These are phyloP conservation scores for Boletus calvinii DNA, from an alignment of 1,284 basidiomycete genomes.

Conservation along the genomic window DNA sequence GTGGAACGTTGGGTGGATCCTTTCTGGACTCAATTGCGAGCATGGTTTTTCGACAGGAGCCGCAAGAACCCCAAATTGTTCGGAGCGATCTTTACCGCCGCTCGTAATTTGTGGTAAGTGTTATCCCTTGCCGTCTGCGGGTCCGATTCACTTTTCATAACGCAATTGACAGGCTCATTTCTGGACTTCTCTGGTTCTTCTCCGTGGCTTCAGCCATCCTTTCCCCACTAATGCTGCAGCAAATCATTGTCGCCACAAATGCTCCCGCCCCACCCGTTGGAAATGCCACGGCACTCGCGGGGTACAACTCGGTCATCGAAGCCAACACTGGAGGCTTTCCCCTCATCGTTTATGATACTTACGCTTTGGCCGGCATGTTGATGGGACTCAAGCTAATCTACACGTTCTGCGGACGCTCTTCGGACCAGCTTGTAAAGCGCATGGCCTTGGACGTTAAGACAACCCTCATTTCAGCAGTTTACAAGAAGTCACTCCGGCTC, in stretches of 20 bases:
- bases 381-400: slow-evolving; percentile 27
- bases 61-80: slow-evolving; percentile 21
- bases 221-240: slow-evolving; percentile 27
- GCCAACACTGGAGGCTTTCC: slow-evolving; percentile 29
- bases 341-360: slow-evolving; percentile 27
- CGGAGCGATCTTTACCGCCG: slow-evolving; percentile 17
- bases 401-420: slow-evolving; percentile 28
- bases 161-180: slow-evolving; percentile 22
- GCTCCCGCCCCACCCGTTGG: slow-evolving; percentile 20
- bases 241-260: slow-evolving; percentile 27
- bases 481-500: slow-evolving; percentile 31
- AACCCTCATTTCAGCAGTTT: slow-evolving; percentile 29
- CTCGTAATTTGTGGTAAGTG: slow-evolving; percentile 18
- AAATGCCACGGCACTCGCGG: slow-evolving; percentile 23
- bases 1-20: slow-evolving; percentile 29
- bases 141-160: slow-evolving; percentile 1
- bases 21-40: slow-evolving; percentile 26
- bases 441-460: slow-evolving; percentile 33
- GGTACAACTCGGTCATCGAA: slow-evolving; percentile 21
- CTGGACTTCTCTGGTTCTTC: slow-evolving; percentile 30
- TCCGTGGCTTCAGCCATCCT: slow-evolving; percentile 24
- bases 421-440: slow-evolving; percentile 32
- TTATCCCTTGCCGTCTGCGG: background rate
- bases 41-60: slow-evolving; percentile 19
- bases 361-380: slow-evolving; percentile 24